Evolutionary conservation across 768 basidiomycete genomes (phyloP).

Genomic region (Pulveroboletus sp.): DNA sequence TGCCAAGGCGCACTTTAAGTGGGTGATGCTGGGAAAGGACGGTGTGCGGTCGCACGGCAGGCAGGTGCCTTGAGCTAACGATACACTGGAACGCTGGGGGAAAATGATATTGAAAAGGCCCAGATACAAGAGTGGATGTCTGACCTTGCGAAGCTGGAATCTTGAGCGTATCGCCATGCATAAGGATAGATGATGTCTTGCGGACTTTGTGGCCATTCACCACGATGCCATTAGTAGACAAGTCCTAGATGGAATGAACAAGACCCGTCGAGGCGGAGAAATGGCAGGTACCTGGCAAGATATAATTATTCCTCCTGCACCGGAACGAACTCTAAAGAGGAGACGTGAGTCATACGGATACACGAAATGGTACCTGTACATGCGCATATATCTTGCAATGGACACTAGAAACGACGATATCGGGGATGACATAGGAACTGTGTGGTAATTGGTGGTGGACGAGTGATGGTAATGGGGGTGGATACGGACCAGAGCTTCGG

Average conservation of each 20-base stretch:
- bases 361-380: conserved; percentile 18
- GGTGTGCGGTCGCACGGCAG: conserved; percentile 52
- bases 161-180: conserved; percentile 69
- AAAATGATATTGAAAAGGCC: not conserved
- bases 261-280: not conserved
- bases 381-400: conserved; percentile 83
- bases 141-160: conserved; percentile 65
- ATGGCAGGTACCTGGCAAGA: conserved; percentile 61
- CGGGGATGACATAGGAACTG: conserved; percentile 60
- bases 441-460: conserved; percentile 1
- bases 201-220: conserved; percentile 68
- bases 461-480: not conserved
- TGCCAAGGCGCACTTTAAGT: conserved; percentile 44
- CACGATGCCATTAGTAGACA: conserved; percentile 71
- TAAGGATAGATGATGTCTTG: conserved; percentile 64
- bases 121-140: not conserved
- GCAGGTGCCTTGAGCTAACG: conserved; percentile 50
- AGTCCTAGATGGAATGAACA: conserved; percentile 44
- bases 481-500: conserved; percentile 54
- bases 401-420: conserved; percentile 60
- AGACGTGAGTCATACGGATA: not conserved
- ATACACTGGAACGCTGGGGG: conserved; percentile 61
- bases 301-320: conserved; percentile 67
- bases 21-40: conserved; percentile 52
- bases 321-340: conserved; percentile 55